Base-by-base conservation (phyloP, 345 rosid genomes). In the Eucalyptus curtisii region DNA sequence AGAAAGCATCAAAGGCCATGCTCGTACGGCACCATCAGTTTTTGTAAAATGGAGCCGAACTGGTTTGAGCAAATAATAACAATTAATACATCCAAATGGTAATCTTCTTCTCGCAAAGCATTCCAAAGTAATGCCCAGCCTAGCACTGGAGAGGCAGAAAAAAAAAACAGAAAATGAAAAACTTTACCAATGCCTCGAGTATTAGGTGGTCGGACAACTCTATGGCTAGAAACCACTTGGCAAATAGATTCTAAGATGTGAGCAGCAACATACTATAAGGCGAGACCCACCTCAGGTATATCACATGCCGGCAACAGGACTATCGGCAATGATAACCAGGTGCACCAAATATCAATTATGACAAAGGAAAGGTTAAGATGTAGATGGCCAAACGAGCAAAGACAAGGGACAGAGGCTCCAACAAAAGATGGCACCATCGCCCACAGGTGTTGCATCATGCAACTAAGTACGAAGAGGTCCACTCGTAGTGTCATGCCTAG, bases 401-500 rank as follows among this genome's bases (percentile, higher is more conserved):
- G 82, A 76, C 82, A 76, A 20, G 47, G 82, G 45, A 37, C 82
- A 37, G 47, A 37, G 45, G 82, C 82, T 76, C 82, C 45, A 22
- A 19, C 27, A 37, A 76, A 19, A 76, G 15, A 76, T 37, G 45
- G 82, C 45, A 76, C 82, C 27, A 76, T 76, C 45, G 25, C 82
- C 27, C 82, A 37, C 4, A 76, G 82, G 47, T 76, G 82, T 76
- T 37, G 13, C 82, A 71, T 22, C 81, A 19, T 76, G 82, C 82
- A 37, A 37, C 82, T 37, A 76, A 37, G 45, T 76, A 37, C 87
- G 95, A 90, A 93, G 94, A 13, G 94, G 91, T 89, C 97, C 93
- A 61, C 91, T 93, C 59, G 93, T 92, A 89, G 95, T 37, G 47
- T 76, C 82, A 37, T 20, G 45, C 82, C 82, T 86, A 81, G 94